Evolutionary conservation across 75 land plant species (phyloP).

Genomic region (Chamaecyparis obtusa): DNA sequence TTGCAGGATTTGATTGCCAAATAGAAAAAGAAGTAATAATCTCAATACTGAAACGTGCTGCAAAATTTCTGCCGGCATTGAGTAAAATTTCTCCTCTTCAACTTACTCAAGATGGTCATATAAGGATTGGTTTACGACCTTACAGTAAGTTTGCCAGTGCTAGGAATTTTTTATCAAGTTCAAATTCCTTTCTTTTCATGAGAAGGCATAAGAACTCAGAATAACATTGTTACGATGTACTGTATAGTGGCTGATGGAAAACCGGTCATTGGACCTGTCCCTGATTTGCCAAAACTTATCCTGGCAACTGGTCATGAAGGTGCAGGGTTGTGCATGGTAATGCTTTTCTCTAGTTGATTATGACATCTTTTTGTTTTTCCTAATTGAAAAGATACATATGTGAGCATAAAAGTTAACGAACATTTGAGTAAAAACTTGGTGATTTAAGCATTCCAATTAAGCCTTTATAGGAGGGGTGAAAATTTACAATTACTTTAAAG

Average conservation of each 20-base stretch:
- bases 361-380: neutral
- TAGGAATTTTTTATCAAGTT: neutral
- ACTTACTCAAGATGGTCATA: constrained; percentile 26
- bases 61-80: constrained; percentile 68
- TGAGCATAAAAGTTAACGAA: neutral
- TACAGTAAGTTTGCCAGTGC: constrained; percentile 59
- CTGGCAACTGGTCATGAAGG: constrained; percentile 98
- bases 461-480: neutral
- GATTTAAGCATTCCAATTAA: neutral
- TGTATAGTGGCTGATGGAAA: constrained; percentile 76
- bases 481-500: neutral
- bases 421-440: neutral
- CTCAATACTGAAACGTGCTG: constrained; percentile 65
- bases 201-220: neutral
- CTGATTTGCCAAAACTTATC: constrained; percentile 61
- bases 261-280: constrained; percentile 84
- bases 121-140: constrained; percentile 81
- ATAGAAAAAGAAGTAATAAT: constrained; percentile 48
- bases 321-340: constrained; percentile 86
- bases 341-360: neutral
- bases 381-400: neutral
- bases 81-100: constrained; percentile 22
- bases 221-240: neutral
- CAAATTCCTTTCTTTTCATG: neutral
- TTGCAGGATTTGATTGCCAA: constrained; percentile 65